phyloP scores from a whole-genome alignment of 2,329 filamentous ascomycete genomes.

The Saccharata proteae region DNA sequence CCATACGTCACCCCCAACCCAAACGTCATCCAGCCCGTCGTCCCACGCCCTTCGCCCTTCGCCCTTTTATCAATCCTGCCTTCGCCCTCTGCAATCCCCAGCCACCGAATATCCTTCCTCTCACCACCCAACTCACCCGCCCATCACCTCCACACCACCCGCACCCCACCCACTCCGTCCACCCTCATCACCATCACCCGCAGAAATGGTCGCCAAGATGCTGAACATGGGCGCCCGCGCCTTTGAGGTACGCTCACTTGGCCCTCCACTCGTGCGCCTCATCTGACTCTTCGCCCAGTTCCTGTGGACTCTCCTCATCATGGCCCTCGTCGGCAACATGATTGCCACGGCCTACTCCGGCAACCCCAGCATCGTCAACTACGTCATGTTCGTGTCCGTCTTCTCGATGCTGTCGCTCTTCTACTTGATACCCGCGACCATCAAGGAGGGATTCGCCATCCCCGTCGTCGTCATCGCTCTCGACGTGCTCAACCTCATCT shows the following conservation, averaged over 20 bases:
- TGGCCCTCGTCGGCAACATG: conserved; percentile 52
- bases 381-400: conserved; percentile 57
- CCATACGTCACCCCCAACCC: no score
- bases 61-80: no score
- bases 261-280: conserved; percentile 2
- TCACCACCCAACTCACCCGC: not conserved
- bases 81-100: no score
- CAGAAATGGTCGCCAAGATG: conserved; percentile 28
- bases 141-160: not conserved
- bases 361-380: conserved; percentile 45
- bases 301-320: conserved; percentile 46
- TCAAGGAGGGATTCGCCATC: conserved; percentile 42
- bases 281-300: conserved; percentile 31
- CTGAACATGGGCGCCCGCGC: conserved; percentile 29
- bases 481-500: conserved; percentile 49
- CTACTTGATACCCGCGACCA: conserved; percentile 46
- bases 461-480: conserved; percentile 43
- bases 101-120: no score
- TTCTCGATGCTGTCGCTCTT: conserved; percentile 54
- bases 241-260: conserved; percentile 25
- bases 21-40: no score
- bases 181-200: conserved; percentile 9
- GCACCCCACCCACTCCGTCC: not conserved
- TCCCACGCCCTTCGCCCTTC: no score
- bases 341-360: conserved; percentile 40